Evolutionary conservation across 2,329 filamentous ascomycete genomes (phyloP).

Genomic region (Alternaria triticimaculans): DNA sequence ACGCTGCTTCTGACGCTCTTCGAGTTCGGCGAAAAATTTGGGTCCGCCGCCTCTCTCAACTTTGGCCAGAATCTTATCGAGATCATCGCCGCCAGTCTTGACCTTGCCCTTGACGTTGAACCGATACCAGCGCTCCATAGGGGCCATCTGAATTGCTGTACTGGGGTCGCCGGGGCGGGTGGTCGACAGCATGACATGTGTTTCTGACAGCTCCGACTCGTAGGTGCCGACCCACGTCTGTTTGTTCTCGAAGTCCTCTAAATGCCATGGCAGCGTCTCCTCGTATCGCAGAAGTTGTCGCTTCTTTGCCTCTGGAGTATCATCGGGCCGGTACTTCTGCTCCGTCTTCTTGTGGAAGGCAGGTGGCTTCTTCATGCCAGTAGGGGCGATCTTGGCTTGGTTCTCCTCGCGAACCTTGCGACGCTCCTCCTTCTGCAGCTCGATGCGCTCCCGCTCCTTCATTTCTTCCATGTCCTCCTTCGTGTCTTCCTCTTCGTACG

Average conservation of each 20-base stretch:
- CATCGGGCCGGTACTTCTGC: slow-evolving; percentile 83
- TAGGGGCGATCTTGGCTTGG: slow-evolving; percentile 90
- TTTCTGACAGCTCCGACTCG: slow-evolving; percentile 83
- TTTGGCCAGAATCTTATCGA: slow-evolving; percentile 81
- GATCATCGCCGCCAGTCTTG: slow-evolving; percentile 84
- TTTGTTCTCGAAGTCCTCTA: slow-evolving; percentile 95
- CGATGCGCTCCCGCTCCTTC: slow-evolving; percentile 65
- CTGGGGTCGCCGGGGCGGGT: slow-evolving; percentile 67
- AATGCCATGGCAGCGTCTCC: slow-evolving; percentile 93
- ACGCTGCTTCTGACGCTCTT: slow-evolving; percentile 57
- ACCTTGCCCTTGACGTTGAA: slow-evolving; percentile 78
- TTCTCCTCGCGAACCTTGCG: slow-evolving; percentile 87
- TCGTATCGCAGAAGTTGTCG: slow-evolving; percentile 76
- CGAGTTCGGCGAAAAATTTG: slow-evolving; percentile 69
- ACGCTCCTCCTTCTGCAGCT: slow-evolving; percentile 72
- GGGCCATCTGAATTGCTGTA: slow-evolving; percentile 76
- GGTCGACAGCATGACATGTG: slow-evolving; percentile 72
- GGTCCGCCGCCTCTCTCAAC: slow-evolving; percentile 71
- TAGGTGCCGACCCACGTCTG: slow-evolving; percentile 94
- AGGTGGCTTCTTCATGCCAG: slow-evolving; percentile 71
- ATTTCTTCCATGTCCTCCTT: slow-evolving; percentile 72
- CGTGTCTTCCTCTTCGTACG: slow-evolving; percentile 60
- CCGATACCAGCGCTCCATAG: slow-evolving; percentile 94
- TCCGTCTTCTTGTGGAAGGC: slow-evolving; percentile 79
- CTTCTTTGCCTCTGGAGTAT: slow-evolving; percentile 74